Percentiles rank a stretch among this genome's conserved stretches.
These are phyloP conservation scores for Cicer bijugum DNA, from an alignment of 306 rosid species.

Conservation along the genomic window DNA sequence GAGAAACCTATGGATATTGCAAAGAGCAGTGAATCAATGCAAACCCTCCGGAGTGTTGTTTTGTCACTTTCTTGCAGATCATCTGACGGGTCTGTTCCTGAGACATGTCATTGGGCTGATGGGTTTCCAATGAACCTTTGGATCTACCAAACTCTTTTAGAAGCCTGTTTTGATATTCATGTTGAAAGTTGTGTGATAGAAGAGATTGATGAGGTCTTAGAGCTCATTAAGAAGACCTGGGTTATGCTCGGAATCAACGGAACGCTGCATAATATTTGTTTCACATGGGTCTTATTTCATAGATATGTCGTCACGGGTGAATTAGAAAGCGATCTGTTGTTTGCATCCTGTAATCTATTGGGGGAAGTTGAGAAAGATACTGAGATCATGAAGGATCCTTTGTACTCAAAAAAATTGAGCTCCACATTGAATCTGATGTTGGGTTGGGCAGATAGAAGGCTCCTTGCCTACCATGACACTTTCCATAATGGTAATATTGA, in stretches of 20 bases:
- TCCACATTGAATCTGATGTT: constrained; percentile 59
- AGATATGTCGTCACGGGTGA: constrained; percentile 75
- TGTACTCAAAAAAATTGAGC: constrained; percentile 55
- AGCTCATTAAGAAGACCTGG: constrained; percentile 96
- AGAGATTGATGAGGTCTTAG: constrained; percentile 94
- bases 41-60: constrained; percentile 60
- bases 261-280: constrained; percentile 82
- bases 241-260: constrained; percentile 77
- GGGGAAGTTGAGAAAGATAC: constrained; percentile 76
- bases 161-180: constrained; percentile 82
- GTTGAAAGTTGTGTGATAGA: constrained; percentile 73
- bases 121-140: constrained; percentile 90
- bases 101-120: constrained; percentile 92
- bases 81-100: constrained; percentile 62
- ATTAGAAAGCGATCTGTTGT: constrained; percentile 73
- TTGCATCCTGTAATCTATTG: constrained; percentile 80
- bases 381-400: constrained; percentile 56
- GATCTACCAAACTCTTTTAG: constrained; percentile 86
- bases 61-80: constrained; percentile 84
- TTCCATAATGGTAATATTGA: constrained; percentile 76
- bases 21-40: constrained; percentile 67
- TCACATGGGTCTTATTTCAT: constrained; percentile 84
- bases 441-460: constrained; percentile 85
- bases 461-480: constrained; percentile 69
- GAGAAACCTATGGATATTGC: constrained; percentile 75